phyloP scores from a whole-genome alignment of 2,329 filamentous ascomycete genomes.

The Calonectria ilicicola region DNA sequence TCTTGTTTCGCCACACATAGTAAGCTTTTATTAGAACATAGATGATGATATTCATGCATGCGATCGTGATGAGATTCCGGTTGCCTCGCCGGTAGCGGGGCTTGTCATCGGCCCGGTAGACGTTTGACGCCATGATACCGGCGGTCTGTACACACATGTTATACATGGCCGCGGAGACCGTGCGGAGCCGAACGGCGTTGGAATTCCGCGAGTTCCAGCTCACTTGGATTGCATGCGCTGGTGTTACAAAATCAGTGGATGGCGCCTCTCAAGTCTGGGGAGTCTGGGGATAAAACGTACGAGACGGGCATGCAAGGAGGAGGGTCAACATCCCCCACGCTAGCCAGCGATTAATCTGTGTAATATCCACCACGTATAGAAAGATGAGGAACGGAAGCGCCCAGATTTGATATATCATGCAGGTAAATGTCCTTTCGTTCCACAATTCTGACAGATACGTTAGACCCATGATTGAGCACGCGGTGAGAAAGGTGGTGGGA shows the following conservation, averaged over 20 bases:
- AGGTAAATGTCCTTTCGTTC: constrained; percentile 45
- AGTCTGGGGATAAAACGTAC: constrained; percentile 13
- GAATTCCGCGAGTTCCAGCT: constrained; percentile 67
- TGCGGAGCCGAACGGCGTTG: constrained; percentile 70
- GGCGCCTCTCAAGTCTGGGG: neutral
- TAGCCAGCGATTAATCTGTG: constrained; percentile 43
- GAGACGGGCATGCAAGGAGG: constrained; percentile 48
- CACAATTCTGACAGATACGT: constrained; percentile 48
- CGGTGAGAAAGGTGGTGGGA: constrained; percentile 24
- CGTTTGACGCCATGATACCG: constrained; percentile 58
- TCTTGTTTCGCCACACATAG: constrained; percentile 53
- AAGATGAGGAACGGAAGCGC: constrained; percentile 48
- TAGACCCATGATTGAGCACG: constrained; percentile 32
- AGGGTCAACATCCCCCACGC: constrained; percentile 47
- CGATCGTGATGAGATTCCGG: constrained; percentile 43
- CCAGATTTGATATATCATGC: constrained; percentile 49
- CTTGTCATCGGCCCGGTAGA: constrained; percentile 60
- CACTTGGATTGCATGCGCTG: constrained; percentile 60
- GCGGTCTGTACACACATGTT: constrained; percentile 59
- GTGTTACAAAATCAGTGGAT: neutral
- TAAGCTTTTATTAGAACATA: constrained; percentile 55
- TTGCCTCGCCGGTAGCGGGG: constrained; percentile 60
- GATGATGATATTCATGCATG: constrained; percentile 43
- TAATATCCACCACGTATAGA: constrained; percentile 44
- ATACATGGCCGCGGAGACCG: constrained; percentile 68